Percentiles rank a stretch among this genome's conserved stretches.
phyloP scores from a whole-genome alignment of 148 eudicot species.

The Rhododendron griersonianum region DNA sequence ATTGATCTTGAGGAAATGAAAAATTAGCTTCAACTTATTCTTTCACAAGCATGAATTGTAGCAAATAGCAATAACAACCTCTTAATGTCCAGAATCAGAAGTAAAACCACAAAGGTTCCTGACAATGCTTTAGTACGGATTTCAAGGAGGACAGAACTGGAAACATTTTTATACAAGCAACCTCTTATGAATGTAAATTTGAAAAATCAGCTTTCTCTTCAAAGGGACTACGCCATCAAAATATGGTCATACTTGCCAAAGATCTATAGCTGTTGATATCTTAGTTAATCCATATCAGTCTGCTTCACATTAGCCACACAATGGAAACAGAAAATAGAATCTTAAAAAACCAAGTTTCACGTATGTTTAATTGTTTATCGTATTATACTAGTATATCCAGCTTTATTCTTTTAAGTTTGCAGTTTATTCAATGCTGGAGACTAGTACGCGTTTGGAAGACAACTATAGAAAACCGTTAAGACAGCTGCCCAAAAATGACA shows the following conservation, averaged over 20 bases:
- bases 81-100: neutral
- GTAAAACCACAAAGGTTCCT: neutral
- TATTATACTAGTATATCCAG: neutral
- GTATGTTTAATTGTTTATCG: neutral
- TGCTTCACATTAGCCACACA: neutral
- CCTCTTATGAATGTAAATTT: neutral
- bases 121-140: neutral
- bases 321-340: neutral
- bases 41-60: neutral
- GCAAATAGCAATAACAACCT: neutral
- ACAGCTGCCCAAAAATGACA: neutral
- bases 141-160: neutral
- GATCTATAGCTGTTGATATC: neutral
- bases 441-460: neutral
- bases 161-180: neutral
- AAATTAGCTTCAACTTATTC: neutral
- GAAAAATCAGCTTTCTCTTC: neutral
- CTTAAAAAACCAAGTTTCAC: neutral
- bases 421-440: neutral
- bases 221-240: conserved; percentile 1
- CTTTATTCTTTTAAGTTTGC: neutral
- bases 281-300: neutral
- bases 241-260: neutral
- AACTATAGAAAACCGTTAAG: neutral
- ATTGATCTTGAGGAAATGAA: neutral